Percentiles rank a stretch among this genome's conserved stretches.
These are phyloP conservation scores for Nymphaea colorata DNA, from an alignment of 164 flowering plant species.

Conservation along the genomic window DNA sequence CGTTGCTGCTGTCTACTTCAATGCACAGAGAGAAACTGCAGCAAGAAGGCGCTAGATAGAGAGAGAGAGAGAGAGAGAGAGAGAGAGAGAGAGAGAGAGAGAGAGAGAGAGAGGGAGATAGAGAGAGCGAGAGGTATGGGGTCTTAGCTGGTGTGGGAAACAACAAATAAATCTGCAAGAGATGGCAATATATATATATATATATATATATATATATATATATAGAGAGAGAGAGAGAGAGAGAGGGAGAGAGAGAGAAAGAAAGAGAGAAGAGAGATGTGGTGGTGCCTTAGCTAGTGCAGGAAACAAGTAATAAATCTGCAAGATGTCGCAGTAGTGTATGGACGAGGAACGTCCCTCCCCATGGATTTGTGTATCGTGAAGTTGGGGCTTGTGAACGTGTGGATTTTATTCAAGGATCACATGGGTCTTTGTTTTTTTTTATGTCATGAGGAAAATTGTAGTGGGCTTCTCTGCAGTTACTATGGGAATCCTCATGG, in stretches of 20 bases:
- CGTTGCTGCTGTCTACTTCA: slow-evolving; percentile 85
- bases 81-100: background rate
- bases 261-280: background rate
- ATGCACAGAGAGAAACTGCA: slow-evolving; percentile 83
- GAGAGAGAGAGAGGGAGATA: background rate
- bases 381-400: background rate
- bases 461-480: background rate
- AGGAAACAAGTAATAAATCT: too few relatives aligned
- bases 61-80: background rate
- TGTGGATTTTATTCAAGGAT: background rate
- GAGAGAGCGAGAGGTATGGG: background rate
- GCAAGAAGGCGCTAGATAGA: slow-evolving; percentile 49
- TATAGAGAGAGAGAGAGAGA: background rate
- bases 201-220: background rate
- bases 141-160: background rate
- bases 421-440: background rate
- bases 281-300: background rate
- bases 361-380: background rate
- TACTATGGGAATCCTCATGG: background rate
- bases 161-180: too few relatives aligned
- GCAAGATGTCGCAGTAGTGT: background rate
- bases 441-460: background rate
- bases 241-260: background rate
- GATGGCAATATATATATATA: too few relatives aligned
- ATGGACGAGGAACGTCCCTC: background rate